Percentiles rank a stretch among this genome's conserved stretches.
Conservation (phyloP, 2,329 filamentous ascomycete species). For the Huntiella savannae region DNA sequence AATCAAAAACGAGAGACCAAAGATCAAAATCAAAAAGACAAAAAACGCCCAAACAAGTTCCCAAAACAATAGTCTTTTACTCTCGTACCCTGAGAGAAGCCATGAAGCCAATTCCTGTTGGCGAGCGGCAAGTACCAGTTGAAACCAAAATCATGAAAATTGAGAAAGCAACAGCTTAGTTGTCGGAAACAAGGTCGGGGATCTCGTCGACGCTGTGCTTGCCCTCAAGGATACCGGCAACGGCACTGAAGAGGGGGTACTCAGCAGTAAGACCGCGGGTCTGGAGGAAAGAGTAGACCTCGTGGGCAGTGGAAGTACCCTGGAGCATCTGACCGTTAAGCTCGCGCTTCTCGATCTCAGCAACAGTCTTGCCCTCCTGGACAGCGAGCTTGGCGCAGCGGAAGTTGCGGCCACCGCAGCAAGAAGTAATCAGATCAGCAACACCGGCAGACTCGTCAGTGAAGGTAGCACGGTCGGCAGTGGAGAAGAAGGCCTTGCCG, state of each 20-base stretch:
- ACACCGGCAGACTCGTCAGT: conserved; percentile 94
- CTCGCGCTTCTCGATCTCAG: conserved; percentile 74
- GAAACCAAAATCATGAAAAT: conserved; percentile 4
- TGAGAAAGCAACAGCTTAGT: conserved; percentile 7
- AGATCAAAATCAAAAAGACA: not conserved
- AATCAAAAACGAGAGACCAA: not conserved
- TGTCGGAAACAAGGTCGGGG: conserved; percentile 41
- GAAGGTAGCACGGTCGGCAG: conserved; percentile 66
- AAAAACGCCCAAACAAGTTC: conserved; percentile 5
- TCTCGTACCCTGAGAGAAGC: conserved; percentile 9
- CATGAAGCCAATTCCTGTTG: conserved; percentile 10
- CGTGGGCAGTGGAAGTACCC: conserved; percentile 76
- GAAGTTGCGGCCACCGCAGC: conserved; percentile 82
- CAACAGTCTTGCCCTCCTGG: conserved; percentile 57
- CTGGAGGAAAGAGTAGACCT: conserved; percentile 80
- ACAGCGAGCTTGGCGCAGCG: conserved; percentile 79
- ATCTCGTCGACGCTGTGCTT: conserved; percentile 64
- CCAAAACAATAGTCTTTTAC: conserved; percentile 9
- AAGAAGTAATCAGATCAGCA: conserved; percentile 87
- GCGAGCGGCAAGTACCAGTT: conserved; percentile 4
- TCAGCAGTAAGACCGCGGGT: conserved; percentile 57
- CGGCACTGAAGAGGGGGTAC: conserved; percentile 84
- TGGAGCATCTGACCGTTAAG: conserved; percentile 95
- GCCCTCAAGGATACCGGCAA: conserved; percentile 59
- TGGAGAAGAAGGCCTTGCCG: conserved; percentile 82